Evolutionary conservation across 2,329 filamentous ascomycete genomes (phyloP).

Genomic region (Calonectria pauciramosa): DNA sequence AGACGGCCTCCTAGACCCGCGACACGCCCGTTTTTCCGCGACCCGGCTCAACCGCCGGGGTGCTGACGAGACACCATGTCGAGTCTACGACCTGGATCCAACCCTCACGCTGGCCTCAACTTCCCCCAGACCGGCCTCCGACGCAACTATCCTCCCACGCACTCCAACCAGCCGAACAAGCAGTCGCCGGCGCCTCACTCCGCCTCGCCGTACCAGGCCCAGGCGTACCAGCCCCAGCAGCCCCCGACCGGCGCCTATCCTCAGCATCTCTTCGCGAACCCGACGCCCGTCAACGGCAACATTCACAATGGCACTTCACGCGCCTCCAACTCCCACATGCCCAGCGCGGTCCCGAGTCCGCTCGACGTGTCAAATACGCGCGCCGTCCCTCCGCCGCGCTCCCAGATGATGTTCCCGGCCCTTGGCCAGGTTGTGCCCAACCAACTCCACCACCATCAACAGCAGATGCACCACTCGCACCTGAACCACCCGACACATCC

Average conservation of each 20-base stretch:
- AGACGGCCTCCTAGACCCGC: slow-evolving; percentile 8
- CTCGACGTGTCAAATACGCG: slow-evolving; percentile 61
- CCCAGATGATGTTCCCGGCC: slow-evolving; percentile 56
- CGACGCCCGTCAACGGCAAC: slow-evolving; percentile 61
- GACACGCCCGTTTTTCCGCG: slow-evolving; percentile 13
- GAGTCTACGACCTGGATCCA: slow-evolving; percentile 64
- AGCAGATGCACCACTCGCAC: slow-evolving; percentile 50
- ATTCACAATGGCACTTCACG: slow-evolving; percentile 63
- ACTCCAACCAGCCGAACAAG: slow-evolving; percentile 67
- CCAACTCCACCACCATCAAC: slow-evolving; percentile 59
- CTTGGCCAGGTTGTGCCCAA: slow-evolving; percentile 59
- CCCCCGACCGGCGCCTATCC: slow-evolving; percentile 62
- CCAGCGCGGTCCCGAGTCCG: slow-evolving; percentile 64
- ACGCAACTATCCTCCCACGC: slow-evolving; percentile 62
- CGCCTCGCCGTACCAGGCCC: slow-evolving; percentile 68
- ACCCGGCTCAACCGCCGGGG: slow-evolving; percentile 39
- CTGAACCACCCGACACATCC: slow-evolving; percentile 46
- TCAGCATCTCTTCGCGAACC: slow-evolving; percentile 66
- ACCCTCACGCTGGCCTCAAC: slow-evolving; percentile 66
- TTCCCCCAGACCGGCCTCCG: slow-evolving; percentile 66
- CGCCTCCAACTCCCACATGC: slow-evolving; percentile 59
- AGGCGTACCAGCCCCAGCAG: slow-evolving; percentile 67
- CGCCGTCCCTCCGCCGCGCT: slow-evolving; percentile 57
- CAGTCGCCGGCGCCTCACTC: slow-evolving; percentile 68
- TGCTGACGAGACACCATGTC: slow-evolving; percentile 57